phyloP scores from a whole-genome alignment of 169 alveolate species.

The Amoebophrya sp. region DNA sequence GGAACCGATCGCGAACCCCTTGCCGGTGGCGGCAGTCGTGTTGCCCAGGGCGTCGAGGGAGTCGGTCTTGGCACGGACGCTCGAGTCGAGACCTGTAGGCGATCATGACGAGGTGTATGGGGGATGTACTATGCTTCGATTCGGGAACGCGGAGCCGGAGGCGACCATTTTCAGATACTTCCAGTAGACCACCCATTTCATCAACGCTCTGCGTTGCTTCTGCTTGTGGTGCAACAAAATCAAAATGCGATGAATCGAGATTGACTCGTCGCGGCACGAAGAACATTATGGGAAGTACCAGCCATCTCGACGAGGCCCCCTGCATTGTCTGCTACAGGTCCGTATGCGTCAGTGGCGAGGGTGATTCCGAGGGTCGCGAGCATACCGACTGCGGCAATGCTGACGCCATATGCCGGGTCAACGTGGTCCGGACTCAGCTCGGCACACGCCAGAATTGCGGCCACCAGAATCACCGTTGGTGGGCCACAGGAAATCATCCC shows the following conservation, averaged over 20 bases:
- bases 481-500: neutral
- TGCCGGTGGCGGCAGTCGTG: conserved; percentile 60
- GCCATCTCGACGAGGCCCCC: conserved; percentile 71
- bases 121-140: no score
- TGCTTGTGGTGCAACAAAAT: no score
- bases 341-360: conserved; percentile 60
- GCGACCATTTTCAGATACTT: no score
- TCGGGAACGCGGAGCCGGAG: no score
- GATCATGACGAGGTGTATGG: no score
- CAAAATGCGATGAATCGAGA: no score
- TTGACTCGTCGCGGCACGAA: no score
- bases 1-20: conserved; percentile 66
- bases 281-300: no score
- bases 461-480: neutral
- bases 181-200: no score
- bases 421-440: neutral
- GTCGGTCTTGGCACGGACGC: conserved; percentile 53
- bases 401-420: conserved; percentile 49
- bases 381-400: conserved; percentile 67
- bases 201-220: no score
- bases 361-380: conserved; percentile 51
- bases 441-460: neutral
- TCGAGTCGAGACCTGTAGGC: conserved; percentile 36
- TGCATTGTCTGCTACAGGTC: conserved; percentile 67
- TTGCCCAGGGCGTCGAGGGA: conserved; percentile 64